Percentiles rank a stretch among this genome's conserved stretches.
phyloP scores from a whole-genome alignment of 2,329 filamentous ascomycete genomes.

The Colletotrichum sp. region DNA sequence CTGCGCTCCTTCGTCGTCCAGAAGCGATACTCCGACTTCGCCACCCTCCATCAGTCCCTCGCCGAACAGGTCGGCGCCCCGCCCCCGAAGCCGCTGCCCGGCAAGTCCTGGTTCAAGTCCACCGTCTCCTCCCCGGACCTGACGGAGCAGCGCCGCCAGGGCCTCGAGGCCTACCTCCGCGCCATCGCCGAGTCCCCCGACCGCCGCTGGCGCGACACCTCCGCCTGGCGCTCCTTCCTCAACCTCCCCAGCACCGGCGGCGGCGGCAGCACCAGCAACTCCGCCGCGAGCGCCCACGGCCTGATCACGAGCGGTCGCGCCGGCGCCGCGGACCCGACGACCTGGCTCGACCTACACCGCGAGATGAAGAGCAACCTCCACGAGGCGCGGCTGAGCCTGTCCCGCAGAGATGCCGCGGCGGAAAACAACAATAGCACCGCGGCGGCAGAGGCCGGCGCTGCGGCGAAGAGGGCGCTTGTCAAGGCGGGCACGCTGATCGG shows the following conservation, averaged over 20 bases:
- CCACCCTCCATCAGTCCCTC: slow-evolving; percentile 67
- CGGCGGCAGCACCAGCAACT: slow-evolving; percentile 48
- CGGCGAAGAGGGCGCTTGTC: slow-evolving; percentile 77
- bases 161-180: slow-evolving; percentile 74
- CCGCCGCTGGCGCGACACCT: slow-evolving; percentile 75
- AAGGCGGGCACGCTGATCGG: slow-evolving; percentile 69
- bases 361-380: slow-evolving; percentile 77
- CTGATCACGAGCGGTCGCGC: slow-evolving; percentile 35
- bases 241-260: slow-evolving; percentile 61
- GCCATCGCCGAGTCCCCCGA: slow-evolving; percentile 77
- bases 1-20: slow-evolving; percentile 77
- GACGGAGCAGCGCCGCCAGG: slow-evolving; percentile 71
- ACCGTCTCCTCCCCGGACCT: slow-evolving; percentile 73
- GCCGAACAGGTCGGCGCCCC: slow-evolving; percentile 62
- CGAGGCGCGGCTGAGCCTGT: slow-evolving; percentile 69
- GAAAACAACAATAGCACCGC: slow-evolving; percentile 44
- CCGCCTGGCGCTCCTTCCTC: slow-evolving; percentile 75
- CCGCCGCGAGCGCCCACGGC: slow-evolving; percentile 51
- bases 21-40: slow-evolving; percentile 86
- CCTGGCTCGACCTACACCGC: slow-evolving; percentile 78
- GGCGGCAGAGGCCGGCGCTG: slow-evolving; percentile 68
- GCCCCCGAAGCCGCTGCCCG: slow-evolving; percentile 71
- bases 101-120: slow-evolving; percentile 78
- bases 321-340: slow-evolving; percentile 59
- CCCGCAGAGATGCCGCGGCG: slow-evolving; percentile 63